Evolutionary conservation across 352 stramenopile species (phyloP), one percentile per base, ranked within the genome.

Genomic region (Phytopythium mirpurense): DNA sequence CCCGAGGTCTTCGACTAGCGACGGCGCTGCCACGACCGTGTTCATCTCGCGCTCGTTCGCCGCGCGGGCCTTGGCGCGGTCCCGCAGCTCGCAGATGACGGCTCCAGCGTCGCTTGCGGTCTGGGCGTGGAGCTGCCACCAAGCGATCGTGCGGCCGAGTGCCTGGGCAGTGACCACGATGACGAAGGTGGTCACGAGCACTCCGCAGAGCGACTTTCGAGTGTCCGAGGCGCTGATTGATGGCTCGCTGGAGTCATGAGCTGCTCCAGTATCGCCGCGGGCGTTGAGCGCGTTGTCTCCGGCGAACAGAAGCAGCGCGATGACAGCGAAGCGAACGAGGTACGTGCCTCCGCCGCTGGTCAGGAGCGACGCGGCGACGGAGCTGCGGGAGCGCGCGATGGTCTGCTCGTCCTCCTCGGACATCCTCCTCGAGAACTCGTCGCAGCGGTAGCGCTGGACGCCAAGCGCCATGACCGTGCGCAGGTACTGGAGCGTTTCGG

Each of bases 11-110:
- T 52, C 29, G 27, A 32, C 46, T 10, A 18, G 31, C 3, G 10
- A 27, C 6, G 46, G 23, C 6, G n/a, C 46, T 23, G 34, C 19
- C 19, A 52, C 29, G 29, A 52, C 46, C 2, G 46, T 52, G 31
- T 52, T 52, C 46, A 52, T 52, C 19, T 52, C 46, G 3, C 46
- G 31, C 46, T 52, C 46, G 19, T 19, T 6, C 7, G 31, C 46
- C 4, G 46, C 31, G 21, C 32, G 14, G 1, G 31, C 46, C 7
- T 42, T 31, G 2, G 46, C 46, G 4, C 31, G 26, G 31, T 52
- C 46, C 5, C 31, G 29, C n/a, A 52, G 19, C 19, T 27, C 46
- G 19, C 46, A 42, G 4, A 52, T 52, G n/a, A 16, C 46, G 2
- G 46, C 46, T 0, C 46, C 46, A 10, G 46, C 31, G 0, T 29